Conservation (phyloP, 2,329 filamentous ascomycete genomes). For the Sporothrix mexicana region DNA sequence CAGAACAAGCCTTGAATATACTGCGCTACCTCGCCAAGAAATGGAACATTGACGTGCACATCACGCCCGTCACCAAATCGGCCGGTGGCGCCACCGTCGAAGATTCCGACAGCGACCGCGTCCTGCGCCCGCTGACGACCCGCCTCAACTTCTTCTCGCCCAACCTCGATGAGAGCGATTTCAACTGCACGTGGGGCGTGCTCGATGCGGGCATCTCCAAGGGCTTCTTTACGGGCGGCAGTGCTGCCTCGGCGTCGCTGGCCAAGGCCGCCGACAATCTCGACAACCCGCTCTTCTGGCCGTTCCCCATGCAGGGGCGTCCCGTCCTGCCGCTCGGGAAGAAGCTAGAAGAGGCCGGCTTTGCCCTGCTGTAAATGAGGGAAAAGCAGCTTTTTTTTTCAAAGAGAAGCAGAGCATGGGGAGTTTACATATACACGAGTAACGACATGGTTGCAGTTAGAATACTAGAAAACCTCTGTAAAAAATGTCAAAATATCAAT, state of each 20-base stretch:
- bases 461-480: not conserved
- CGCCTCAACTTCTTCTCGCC: slow-evolving; percentile 65
- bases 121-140: slow-evolving; percentile 54
- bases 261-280: slow-evolving; percentile 45
- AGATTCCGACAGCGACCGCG: not conserved
- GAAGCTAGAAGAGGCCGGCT: slow-evolving; percentile 59
- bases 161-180: slow-evolving; percentile 55
- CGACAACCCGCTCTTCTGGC: slow-evolving; percentile 65
- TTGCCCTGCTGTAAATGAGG: slow-evolving; percentile 48
- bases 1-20: slow-evolving; percentile 65
- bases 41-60: slow-evolving; percentile 62
- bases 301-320: slow-evolving; percentile 64
- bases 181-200: slow-evolving; percentile 55
- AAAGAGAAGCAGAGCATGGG: not conserved
- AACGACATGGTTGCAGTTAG: not conserved
- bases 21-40: slow-evolving; percentile 62
- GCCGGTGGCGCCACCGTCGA: not conserved
- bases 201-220: slow-evolving; percentile 25
- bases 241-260: slow-evolving; percentile 28
- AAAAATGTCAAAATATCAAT: slow-evolving; percentile 6
- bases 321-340: slow-evolving; percentile 58
- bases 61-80: slow-evolving; percentile 40
- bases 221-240: slow-evolving; percentile 17
- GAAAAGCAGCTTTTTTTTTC: not conserved
- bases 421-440: not conserved